Evolutionary conservation across 2,329 filamentous ascomycete species (phyloP), one percentile per base, ranked within the genome.

Genomic region (Aspergillus pseudoglaucus): DNA sequence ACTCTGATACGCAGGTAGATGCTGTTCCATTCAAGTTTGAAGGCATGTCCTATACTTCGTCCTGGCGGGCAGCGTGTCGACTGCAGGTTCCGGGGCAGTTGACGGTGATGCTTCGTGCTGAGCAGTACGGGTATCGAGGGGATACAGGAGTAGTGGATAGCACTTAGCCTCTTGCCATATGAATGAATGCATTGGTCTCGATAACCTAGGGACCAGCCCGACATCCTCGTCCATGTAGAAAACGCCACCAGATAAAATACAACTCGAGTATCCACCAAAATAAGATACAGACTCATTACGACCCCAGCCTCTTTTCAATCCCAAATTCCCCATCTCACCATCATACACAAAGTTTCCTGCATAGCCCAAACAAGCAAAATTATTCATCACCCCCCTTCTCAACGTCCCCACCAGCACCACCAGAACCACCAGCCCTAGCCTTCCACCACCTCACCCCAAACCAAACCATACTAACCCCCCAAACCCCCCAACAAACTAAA

Each of bases 401-500:
- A 12, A 46, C 49, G 41, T 54, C 49, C 50, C 54, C 20, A 52
- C 52, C 10, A 54, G 48, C 22, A 53, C 55, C 20, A 53, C 55
- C 47, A 55, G n/a, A 22, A 17, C 15, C 18, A 39, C 47, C 42
- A 46, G 22, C 6, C 51, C 58, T 55, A 40, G 54, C 54, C 54
- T 58, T 63, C 56, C 63, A 60, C 64, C 65, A 71, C 42, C 65
- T 57, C 46, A 70, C 8, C 27, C 67, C 61, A 17, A 15, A 20
- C 37, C 37, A 17, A 18, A 18, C 37, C 37, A 39, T 37, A 39
- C 37, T 18, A 22, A 22, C 32, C 56, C 61, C 62, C 64, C 68
- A 6, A 32, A 55, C 55, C 18, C 80, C 77, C 3, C 81, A 83
- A 42, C 84, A 66, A 44, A 89, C 70, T 90, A 95, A 67, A 65